Percentiles rank a stretch among this genome's conserved stretches.
Evolutionary conservation across 352 stramenopile genomes (phyloP).

Genomic region (Plasmopara halstedii): DNA sequence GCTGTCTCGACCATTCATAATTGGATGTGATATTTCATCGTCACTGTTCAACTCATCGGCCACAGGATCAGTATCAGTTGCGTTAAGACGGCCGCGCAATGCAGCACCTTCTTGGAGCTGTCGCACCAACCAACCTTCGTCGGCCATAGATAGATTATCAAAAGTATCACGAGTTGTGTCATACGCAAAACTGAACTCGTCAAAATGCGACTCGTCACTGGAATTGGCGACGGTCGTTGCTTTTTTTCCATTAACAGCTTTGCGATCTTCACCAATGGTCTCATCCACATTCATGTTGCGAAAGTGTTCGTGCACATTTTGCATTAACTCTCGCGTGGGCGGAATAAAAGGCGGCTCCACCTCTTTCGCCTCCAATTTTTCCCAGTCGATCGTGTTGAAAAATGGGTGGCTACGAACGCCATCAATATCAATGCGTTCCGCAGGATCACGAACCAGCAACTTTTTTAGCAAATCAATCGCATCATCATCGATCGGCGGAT

Average conservation of each 20-base stretch:
- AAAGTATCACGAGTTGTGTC: constrained; percentile 72
- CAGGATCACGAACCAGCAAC: constrained; percentile 66
- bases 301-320: constrained; percentile 85
- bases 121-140: constrained; percentile 78
- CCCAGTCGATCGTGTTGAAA: constrained; percentile 66
- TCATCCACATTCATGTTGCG: constrained; percentile 85
- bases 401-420: constrained; percentile 64
- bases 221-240: constrained; percentile 29
- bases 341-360: constrained; percentile 77
- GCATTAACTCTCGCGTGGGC: constrained; percentile 72
- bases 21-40: constrained; percentile 36
- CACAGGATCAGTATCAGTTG: constrained; percentile 44
- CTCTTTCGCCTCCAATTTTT: constrained; percentile 66
- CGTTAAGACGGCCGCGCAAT: constrained; percentile 62
- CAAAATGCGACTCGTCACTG: constrained; percentile 71
- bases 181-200: constrained; percentile 85
- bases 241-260: constrained; percentile 57
- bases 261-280: constrained; percentile 58
- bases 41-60: constrained; percentile 49
- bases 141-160: constrained; percentile 71
- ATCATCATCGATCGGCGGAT: constrained; percentile 53
- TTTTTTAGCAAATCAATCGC: constrained; percentile 72
- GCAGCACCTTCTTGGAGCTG: constrained; percentile 69
- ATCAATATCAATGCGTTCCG: constrained; percentile 48
- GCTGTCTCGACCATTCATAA: constrained; percentile 48